Evolutionary conservation across 2,329 filamentous ascomycete genomes (phyloP), one percentile per base, ranked within the genome.

Genomic region (Neofusicoccum laricinum): DNA sequence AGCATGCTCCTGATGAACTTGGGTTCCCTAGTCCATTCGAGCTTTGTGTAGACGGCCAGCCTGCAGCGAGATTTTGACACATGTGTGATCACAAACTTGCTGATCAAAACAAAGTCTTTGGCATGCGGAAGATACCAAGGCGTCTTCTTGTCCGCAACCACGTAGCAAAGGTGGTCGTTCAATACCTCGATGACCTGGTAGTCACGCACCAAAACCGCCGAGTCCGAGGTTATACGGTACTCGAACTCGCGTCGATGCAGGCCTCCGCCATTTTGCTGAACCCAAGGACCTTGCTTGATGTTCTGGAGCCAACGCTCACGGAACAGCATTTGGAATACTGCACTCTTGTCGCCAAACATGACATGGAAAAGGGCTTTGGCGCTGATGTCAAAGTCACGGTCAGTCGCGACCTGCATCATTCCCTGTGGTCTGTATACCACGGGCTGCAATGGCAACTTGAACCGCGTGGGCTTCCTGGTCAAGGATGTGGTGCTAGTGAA

Each of bases 351-450:
- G 41, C 95, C 95, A 76, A 98, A 99, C 59, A 99, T 85, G 15
- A 98, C 91, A 73, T 98, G 94, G 76, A 98, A 99, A 65, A 97
- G 88, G 0, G 92, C 92, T 76, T 99, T 98, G 51, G 95, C 90
- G 67, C 92, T 96, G 66, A 98, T 89, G 69, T 96, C 90, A 75
- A 96, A 97, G 68, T 92, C 86, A 66, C 91, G 87, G 75, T 96
- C 91, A 0, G 91, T 86, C 7, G 89, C 89, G 68, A 90, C 85
- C 68, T 86, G 84, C 61, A 89, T 86, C 86, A 96, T 93, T 61
- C 89, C 91, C 66, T 90, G 86, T 1, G 95, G 95, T 65, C 92
- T 89, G 74, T 94, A 97, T 11, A 90, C 81, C 2, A 97, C 90
- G 2, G 94, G 88, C 61, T 92, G 89, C 1, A 87, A 82, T 1